Evolutionary conservation across 2,329 filamentous ascomycete genomes (phyloP).

Genomic region (Hymenoscyphus fructigenus): DNA sequence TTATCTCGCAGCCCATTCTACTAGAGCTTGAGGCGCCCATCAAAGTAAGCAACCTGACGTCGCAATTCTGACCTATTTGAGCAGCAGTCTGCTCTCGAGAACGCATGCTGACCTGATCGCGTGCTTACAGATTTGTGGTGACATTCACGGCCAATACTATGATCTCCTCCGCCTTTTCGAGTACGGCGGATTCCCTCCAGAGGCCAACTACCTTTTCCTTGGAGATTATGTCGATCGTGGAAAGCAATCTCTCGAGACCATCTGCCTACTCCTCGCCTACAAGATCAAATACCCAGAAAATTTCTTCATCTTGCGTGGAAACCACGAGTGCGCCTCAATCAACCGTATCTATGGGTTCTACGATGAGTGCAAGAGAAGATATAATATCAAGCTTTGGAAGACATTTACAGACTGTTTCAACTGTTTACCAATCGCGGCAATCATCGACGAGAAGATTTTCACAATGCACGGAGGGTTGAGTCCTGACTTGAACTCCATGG

Average conservation of each 20-base stretch:
- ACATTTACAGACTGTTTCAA: conserved; percentile 99
- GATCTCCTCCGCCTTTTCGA: conserved; percentile 96
- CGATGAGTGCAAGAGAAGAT: conserved; percentile 98
- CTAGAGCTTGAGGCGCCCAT: conserved; percentile 97
- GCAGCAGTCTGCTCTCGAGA: background rate
- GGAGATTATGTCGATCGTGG: conserved; percentile 98
- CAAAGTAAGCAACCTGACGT: conserved; percentile 65
- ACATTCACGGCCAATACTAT: conserved; percentile 99
- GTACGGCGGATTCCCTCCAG: conserved; percentile 95
- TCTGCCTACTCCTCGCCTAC: conserved; percentile 93
- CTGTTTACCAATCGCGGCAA: conserved; percentile 94
- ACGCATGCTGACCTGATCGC: conserved; percentile 17
- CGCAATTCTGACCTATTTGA: background rate
- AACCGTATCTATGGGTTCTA: conserved; percentile 99
- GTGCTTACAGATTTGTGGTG: conserved; percentile 81
- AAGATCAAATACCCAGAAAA: conserved; percentile 99
- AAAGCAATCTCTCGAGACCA: conserved; percentile 98
- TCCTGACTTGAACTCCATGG: conserved; percentile 98
- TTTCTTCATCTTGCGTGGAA: conserved; percentile 97
- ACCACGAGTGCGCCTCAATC: conserved; percentile 98
- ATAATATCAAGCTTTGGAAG: conserved; percentile 99
- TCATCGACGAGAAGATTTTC: conserved; percentile 99
- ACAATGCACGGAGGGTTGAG: conserved; percentile 98
- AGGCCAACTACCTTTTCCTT: conserved; percentile 99
- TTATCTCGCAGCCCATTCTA: conserved; percentile 98